Evolutionary conservation across 2,329 filamentous ascomycete genomes (phyloP), one percentile per base, ranked within the genome.

Genomic region (Alternaria sp.): DNA sequence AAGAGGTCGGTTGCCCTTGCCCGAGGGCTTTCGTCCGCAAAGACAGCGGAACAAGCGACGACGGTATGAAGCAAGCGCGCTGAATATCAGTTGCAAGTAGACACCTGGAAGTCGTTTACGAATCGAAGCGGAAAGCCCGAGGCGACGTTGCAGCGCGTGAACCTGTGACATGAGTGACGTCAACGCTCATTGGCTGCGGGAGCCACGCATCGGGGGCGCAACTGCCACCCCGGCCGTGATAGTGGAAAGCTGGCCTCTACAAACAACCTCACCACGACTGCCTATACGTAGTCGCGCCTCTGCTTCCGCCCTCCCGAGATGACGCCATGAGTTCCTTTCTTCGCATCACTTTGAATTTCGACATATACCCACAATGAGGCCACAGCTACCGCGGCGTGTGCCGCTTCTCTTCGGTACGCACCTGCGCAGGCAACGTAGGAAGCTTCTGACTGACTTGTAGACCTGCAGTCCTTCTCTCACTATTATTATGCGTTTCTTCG

Each of bases 191-290:
- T 77, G 75, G 76, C 64, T 62, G 59, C 49, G 30, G 10, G 43
- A 43, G 61, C 40, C 59, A 47, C 45, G 47, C 47, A 51, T 51
- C 26, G 45, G 66, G 68, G 67, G 69, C 69, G 66, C 50, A 59
- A 67, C 63, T 64, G 61, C 65, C 62, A 55, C 61, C 65, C 58
- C 43, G 26, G 61, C 61, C 63, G 62, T 64, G 65, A 63, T 64
- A 69, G 62, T 69, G 69, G 69, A 73, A 77, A 78, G 73, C 75
- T 79, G 75, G 75, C 77, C 73, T 79, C 69, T 74, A 56, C 68
- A 70, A 70, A 67, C 71, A 74, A 64, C 54, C 54, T 59, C 64
- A 69, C 67, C 57, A 69, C 67, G 57, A 64, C 64, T 62, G 50
- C 45, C 45, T 44, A 47, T 46, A 46, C 46, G 62, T 51, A 64